These are phyloP conservation scores for Cystoisospora suis DNA, from an alignment of 169 alveolate species.

Conservation along the genomic window DNA sequence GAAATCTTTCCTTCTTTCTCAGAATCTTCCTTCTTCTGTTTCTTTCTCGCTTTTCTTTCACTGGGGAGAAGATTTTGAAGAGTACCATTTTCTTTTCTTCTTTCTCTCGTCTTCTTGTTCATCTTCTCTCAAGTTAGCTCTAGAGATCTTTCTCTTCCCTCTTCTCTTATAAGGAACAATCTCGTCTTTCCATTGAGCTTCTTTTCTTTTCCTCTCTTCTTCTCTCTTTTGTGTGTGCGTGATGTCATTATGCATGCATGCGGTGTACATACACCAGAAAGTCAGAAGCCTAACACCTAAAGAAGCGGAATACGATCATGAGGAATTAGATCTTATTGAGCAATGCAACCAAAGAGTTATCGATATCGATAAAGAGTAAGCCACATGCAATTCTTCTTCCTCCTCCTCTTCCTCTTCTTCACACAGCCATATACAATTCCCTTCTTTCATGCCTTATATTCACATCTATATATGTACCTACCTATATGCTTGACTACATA, in stretches of 20 bases:
- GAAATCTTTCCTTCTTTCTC: not conserved
- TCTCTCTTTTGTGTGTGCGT: not conserved
- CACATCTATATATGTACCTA: not conserved
- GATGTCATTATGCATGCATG: not conserved
- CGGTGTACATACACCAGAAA: slow-evolving; percentile 1
- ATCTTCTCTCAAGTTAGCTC: not conserved
- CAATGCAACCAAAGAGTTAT: slow-evolving; percentile 78
- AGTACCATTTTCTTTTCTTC: not conserved
- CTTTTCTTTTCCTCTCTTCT: not conserved
- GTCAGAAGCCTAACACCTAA: not conserved
- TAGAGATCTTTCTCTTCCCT: not conserved
- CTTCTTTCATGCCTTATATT: no score
- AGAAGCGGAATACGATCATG: slow-evolving; percentile 33
- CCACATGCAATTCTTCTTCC: not conserved
- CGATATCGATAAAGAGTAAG: slow-evolving; percentile 79
- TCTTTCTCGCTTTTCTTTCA: not conserved
- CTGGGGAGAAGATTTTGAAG: not conserved
- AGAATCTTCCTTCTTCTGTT: not conserved
- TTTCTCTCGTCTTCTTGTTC: not conserved
- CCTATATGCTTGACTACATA: not conserved
- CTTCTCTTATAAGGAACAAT: not conserved
- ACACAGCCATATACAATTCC: no score
- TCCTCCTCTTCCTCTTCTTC: not conserved
- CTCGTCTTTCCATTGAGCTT: not conserved
- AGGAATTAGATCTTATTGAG: slow-evolving; percentile 76